Percentiles rank a stretch among this genome's conserved stretches.
Conservation (phyloP, 768 basidiomycete genomes). For the Arthromyces matolae region DNA sequence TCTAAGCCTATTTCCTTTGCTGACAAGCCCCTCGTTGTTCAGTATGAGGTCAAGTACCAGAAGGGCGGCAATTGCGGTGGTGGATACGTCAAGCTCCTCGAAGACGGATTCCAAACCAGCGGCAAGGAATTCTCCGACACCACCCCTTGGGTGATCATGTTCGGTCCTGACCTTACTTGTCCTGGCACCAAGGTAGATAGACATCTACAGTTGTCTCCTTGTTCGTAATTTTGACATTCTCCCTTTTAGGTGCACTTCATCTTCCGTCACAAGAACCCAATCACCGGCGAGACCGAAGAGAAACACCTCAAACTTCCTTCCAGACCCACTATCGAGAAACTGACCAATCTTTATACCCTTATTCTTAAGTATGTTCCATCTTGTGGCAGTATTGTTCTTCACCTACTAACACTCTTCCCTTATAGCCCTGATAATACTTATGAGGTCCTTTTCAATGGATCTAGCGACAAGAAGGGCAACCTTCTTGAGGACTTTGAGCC, state of each 20-base stretch:
- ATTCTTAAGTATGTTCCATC: constrained; percentile 68
- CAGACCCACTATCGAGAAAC: constrained; percentile 82
- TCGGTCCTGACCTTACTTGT: constrained; percentile 93
- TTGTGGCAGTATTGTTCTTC: background rate
- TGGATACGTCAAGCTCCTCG: constrained; percentile 95
- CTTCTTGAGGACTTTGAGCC: constrained; percentile 94
- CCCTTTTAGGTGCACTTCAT: constrained; percentile 94
- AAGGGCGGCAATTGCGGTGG: constrained; percentile 99
- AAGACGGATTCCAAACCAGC: constrained; percentile 90
- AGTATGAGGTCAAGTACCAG: constrained; percentile 99
- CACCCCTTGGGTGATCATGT: constrained; percentile 95
- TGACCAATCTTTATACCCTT: constrained; percentile 93
- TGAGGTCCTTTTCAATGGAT: constrained; percentile 87
- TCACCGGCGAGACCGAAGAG: constrained; percentile 92
- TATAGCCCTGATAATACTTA: constrained; percentile 89
- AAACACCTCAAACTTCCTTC: constrained; percentile 88
- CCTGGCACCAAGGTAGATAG: constrained; percentile 78
- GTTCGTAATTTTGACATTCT: background rate
- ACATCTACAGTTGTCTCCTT: background rate
- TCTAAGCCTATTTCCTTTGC: constrained; percentile 71
- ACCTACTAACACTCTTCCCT: background rate
- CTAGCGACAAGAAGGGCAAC: constrained; percentile 71
- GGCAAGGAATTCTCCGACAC: constrained; percentile 92
- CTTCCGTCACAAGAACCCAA: constrained; percentile 95
- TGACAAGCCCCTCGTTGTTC: constrained; percentile 85